These are phyloP conservation scores for Yarrowia alimentaria DNA, from an alignment of 805 yeast genomes.

Conservation along the genomic window DNA sequence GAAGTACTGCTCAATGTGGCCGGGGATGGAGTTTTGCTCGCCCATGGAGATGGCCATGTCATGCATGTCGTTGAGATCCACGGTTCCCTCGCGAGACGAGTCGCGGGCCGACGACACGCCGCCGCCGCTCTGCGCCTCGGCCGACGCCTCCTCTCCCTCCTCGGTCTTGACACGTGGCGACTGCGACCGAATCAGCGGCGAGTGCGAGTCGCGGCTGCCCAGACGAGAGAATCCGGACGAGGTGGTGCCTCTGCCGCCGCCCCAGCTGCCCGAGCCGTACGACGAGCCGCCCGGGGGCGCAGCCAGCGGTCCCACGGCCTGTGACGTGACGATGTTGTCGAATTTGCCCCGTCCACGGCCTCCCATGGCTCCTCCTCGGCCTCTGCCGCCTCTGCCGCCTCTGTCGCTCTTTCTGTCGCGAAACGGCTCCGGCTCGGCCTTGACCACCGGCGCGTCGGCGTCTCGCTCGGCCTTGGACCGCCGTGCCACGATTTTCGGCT, in stretches of 20 bases:
- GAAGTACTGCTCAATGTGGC: constrained; percentile 32
- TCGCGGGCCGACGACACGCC: background rate
- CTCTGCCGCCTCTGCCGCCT: constrained; percentile 31
- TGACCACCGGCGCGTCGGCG: constrained; percentile 58
- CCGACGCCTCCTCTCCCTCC: constrained; percentile 5
- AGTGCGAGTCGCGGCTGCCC: constrained; percentile 10
- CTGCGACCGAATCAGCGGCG: constrained; percentile 17
- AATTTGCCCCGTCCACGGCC: constrained; percentile 31
- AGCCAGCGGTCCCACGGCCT: constrained; percentile 42
- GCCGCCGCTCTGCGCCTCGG: too few species aligned
- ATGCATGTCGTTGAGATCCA: constrained; percentile 16
- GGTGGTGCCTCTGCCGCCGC: constrained; percentile 10
- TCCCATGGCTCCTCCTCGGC: constrained; percentile 31
- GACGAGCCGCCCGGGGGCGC: constrained; percentile 38
- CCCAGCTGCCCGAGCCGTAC: constrained; percentile 26
- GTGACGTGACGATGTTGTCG: constrained; percentile 32
- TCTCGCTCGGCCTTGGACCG: constrained; percentile 82
- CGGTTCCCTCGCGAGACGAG: constrained; percentile 4
- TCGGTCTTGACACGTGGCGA: constrained; percentile 20
- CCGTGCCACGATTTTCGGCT: constrained; percentile 84
- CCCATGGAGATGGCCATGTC: constrained; percentile 24
- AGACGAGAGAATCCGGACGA: constrained; percentile 6
- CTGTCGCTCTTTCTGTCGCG: background rate
- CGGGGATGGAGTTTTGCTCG: constrained; percentile 24
- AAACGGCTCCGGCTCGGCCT: constrained; percentile 29